A percentile compares a stretch with the other conserved stretches of the same genome.
Conservation (phyloP, 2,329 filamentous ascomycete genomes). For the Didymella glomerata region DNA sequence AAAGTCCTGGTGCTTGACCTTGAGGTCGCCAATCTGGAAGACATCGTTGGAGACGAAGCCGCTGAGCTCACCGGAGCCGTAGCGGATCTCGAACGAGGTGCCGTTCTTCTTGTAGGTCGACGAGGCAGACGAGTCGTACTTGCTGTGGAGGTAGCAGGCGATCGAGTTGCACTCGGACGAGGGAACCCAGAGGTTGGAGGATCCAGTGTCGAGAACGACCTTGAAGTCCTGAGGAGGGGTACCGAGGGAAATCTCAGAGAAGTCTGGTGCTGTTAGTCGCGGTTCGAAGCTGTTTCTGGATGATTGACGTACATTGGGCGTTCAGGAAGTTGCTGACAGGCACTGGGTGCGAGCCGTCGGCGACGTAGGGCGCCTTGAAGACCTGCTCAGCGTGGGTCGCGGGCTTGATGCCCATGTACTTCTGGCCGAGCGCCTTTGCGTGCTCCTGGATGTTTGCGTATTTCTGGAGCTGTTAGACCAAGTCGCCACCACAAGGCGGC, state of each 20-base stretch:
- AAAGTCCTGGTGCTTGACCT: slow-evolving; percentile 89
- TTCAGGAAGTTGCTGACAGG: slow-evolving; percentile 98
- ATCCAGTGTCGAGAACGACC: slow-evolving; percentile 97
- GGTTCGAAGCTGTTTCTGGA: not conserved
- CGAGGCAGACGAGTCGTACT: slow-evolving; percentile 91
- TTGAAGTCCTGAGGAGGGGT: slow-evolving; percentile 95
- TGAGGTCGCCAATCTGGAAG: slow-evolving; percentile 86
- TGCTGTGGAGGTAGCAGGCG: slow-evolving; percentile 95
- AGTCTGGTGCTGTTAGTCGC: slow-evolving; percentile 66
- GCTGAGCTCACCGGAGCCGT: slow-evolving; percentile 92
- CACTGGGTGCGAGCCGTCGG: slow-evolving; percentile 76
- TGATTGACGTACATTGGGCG: slow-evolving; percentile 81
- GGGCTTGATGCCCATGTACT: slow-evolving; percentile 91
- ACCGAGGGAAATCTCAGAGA: slow-evolving; percentile 93
- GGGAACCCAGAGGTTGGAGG: slow-evolving; percentile 99
- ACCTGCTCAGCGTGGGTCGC: slow-evolving; percentile 74
- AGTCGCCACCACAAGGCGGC: slow-evolving; percentile 19
- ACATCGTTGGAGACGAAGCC: slow-evolving; percentile 93
- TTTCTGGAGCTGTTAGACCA: slow-evolving; percentile 62
- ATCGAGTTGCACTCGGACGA: slow-evolving; percentile 91
- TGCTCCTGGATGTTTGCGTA: slow-evolving; percentile 82
- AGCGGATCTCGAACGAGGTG: slow-evolving; percentile 88
- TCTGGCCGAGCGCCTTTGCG: slow-evolving; percentile 84
- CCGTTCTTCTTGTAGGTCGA: slow-evolving; percentile 95
- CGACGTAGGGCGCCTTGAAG: slow-evolving; percentile 77